Evolutionary conservation across 495 filamentous ascomycete genomes (phyloP), one percentile per base, ranked within the genome.

Genomic region (Elasticomyces elasticus): DNA sequence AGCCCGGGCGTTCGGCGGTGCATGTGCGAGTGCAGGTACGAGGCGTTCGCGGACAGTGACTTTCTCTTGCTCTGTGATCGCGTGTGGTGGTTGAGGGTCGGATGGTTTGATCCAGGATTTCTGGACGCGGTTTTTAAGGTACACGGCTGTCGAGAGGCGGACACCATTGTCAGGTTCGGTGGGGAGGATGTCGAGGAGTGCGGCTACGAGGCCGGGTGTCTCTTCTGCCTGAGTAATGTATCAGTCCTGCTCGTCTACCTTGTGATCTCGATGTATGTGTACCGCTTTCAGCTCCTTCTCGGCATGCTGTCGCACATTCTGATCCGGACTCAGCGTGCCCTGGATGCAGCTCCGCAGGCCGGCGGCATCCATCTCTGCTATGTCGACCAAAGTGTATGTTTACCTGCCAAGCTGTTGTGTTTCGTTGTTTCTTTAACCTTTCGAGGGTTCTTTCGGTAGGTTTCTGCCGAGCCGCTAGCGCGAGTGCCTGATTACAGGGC

Each of bases 241-340:
- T 15, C 20, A 6, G 6, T 19, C 40, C 45, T 48, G 19, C 41
- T 51, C 45, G 28, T 54, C 26, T 9, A 56, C n/a, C n/a, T n/a
- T n/a, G n/a, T n/a, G 55, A 55, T 40, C 27, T 20, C 42, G 42
- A 24, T 24, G 15, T 45, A n/a, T 10, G 74, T 84, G 66, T 78
- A 96, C 92, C 79, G 85, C 82, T 84, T 91, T 94, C 61, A 98
- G 75, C 70, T 96, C 87, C 61, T 90, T 71, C 75, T 97, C 94
- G 54, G 89, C 92, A 68, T 86, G 82, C 61, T 82, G 81, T 65
- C 92, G 80, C 69, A 76, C 81, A 62, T 92, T 86, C 61, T 87
- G 82, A 76, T 97, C 87, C 58, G 85, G 68, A 62, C 87, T 83
- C 63, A 96, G 80, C 44, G 89, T 96, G 64, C 85, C 84, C 67